Evolutionary conservation across 805 yeast genomes (phyloP).

Genomic region (Candida railenensis): DNA sequence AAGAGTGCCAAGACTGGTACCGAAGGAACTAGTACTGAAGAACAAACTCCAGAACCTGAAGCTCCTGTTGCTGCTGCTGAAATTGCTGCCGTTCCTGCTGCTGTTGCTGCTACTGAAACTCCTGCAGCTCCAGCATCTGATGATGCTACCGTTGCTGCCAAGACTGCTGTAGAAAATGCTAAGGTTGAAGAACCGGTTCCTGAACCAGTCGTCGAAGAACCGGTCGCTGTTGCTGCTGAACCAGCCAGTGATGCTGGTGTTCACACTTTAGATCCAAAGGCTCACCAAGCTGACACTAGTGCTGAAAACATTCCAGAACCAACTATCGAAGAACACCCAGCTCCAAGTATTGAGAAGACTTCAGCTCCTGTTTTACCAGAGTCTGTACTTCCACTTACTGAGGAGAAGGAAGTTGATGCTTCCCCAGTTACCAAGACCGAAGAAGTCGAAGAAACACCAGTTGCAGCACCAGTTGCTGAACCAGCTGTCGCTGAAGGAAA

Average conservation of each 20-base stretch:
- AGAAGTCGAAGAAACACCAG: slow-evolving; percentile 2
- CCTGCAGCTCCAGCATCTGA: slow-evolving; percentile 16
- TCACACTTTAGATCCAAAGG: slow-evolving; percentile 19
- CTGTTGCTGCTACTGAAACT: slow-evolving; percentile 10
- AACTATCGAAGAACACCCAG: slow-evolving; percentile 6
- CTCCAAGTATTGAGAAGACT: slow-evolving; percentile 7
- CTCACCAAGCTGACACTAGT: slow-evolving; percentile 8
- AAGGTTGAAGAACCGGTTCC: slow-evolving; percentile 8
- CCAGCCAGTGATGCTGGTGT: slow-evolving; percentile 7
- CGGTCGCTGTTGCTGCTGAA: slow-evolving; percentile 10
- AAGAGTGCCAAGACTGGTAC: slow-evolving; percentile 24
- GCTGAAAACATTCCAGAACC: slow-evolving; percentile 11
- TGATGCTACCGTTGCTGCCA: slow-evolving; percentile 19
- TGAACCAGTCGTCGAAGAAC: slow-evolving; percentile 15
- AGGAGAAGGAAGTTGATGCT: slow-evolving; percentile 21
- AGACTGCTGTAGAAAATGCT: slow-evolving; percentile 1
- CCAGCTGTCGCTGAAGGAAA: slow-evolving; percentile 4
- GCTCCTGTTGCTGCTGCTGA: slow-evolving; percentile 9
- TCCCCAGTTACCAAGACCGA: slow-evolving; percentile 18
- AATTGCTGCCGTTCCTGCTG: slow-evolving; percentile 7
- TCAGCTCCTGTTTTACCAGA: slow-evolving; percentile 4
- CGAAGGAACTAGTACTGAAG: slow-evolving; percentile 10
- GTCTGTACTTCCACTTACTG: slow-evolving; percentile 2
- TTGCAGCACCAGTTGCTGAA: slow-evolving; percentile 15
- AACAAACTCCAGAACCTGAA: slow-evolving; percentile 9